phyloP scores from a whole-genome alignment of 169 alveolate species.

The Babesia bovis region DNA sequence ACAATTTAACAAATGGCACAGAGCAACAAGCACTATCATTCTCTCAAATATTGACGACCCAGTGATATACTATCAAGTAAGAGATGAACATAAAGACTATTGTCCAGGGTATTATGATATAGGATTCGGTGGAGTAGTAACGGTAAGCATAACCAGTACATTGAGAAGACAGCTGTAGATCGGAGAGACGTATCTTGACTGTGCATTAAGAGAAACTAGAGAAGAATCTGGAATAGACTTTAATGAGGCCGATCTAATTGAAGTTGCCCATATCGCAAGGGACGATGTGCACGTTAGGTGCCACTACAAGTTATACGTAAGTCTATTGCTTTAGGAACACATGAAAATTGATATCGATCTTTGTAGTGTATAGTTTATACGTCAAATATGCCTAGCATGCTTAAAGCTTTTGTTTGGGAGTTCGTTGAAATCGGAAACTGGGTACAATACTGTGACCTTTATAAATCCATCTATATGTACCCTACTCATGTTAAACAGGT shows the following conservation, averaged over 20 bases:
- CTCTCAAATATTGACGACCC: slow-evolving; percentile 53
- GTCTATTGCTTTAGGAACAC: slow-evolving; percentile 1
- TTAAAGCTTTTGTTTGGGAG: not conserved
- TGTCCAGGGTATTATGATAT: slow-evolving; percentile 69
- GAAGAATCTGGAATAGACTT: slow-evolving; percentile 68
- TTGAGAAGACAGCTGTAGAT: not conserved
- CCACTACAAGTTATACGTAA: slow-evolving; percentile 50
- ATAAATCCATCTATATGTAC: too few relatives aligned
- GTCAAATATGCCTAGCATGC: not conserved
- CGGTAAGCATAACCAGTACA: slow-evolving; percentile 12
- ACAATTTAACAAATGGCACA: slow-evolving; percentile 69
- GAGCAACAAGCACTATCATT: slow-evolving; percentile 65
- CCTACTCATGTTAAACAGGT: slow-evolving; percentile 12
- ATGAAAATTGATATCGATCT: not conserved
- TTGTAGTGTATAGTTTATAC: too few relatives aligned
- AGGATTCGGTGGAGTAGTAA: slow-evolving; percentile 73
- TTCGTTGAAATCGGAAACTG: not conserved
- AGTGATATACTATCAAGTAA: slow-evolving; percentile 60
- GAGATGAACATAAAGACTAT: slow-evolving; percentile 63
- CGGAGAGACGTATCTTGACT: slow-evolving; percentile 53
- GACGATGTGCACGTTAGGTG: slow-evolving; percentile 53
- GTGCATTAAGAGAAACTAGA: slow-evolving; percentile 65
- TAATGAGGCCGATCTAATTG: slow-evolving; percentile 15
- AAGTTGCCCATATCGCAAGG: slow-evolving; percentile 62
- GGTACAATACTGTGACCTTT: too few relatives aligned